Percentiles rank a stretch among this genome's conserved stretches.
phyloP scores from a whole-genome alignment of 257 asterid genomes.

The Lantana camara region DNA sequence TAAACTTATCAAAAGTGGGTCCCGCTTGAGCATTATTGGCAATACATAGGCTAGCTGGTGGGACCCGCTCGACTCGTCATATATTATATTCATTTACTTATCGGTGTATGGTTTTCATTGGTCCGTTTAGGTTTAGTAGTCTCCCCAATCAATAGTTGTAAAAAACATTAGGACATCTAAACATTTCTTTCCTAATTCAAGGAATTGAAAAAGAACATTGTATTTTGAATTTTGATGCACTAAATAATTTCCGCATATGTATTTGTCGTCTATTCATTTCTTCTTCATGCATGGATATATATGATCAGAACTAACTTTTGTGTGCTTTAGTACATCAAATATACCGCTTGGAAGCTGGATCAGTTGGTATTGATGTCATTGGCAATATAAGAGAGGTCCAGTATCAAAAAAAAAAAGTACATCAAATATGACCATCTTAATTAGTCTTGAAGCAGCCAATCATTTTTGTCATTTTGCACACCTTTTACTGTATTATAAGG shows the following conservation, averaged over 20 bases:
- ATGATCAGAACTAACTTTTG: not conserved
- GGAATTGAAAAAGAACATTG: conserved; percentile 12
- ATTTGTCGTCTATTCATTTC: not conserved
- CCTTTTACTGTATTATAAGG: no score
- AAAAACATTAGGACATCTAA: no score
- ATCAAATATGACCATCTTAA: not conserved
- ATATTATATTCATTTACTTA: not conserved
- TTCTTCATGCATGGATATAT: conserved; percentile 19
- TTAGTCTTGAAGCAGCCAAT: not conserved
- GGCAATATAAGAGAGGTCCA: no score
- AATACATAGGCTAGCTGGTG: conserved; percentile 25
- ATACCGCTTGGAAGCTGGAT: no score
- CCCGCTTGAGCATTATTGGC: conserved; percentile 27
- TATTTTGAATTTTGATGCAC: no score
- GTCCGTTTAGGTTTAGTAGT: no score
- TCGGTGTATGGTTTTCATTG: not conserved
- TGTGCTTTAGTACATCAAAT: not conserved
- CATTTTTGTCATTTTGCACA: not conserved
- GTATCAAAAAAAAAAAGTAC: no score
- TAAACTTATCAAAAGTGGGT: conserved; percentile 33
- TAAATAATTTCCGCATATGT: no score
- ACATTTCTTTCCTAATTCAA: conserved; percentile 22
- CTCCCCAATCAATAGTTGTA: no score
- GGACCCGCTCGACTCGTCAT: conserved; percentile 16
- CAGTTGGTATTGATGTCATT: no score